These are phyloP conservation scores for Penicillium sclerotigenum DNA, from an alignment of 2,329 filamentous ascomycete species.

Conservation along the genomic window DNA sequence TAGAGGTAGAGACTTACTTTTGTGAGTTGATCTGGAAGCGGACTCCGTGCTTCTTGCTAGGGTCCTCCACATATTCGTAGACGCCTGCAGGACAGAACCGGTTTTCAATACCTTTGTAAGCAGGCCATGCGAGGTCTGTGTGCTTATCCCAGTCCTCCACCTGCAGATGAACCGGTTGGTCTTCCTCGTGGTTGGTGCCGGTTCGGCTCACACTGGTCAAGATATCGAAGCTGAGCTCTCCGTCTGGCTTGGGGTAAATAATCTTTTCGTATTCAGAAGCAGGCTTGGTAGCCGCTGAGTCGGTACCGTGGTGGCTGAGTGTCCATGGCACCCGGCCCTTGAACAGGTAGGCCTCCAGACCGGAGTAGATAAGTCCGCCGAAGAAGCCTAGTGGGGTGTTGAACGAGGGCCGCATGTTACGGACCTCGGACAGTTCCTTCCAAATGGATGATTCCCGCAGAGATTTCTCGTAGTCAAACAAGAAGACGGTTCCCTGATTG, in stretches of 20 bases:
- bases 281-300: slow-evolving; percentile 73
- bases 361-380: slow-evolving; percentile 88
- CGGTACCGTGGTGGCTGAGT: slow-evolving; percentile 74
- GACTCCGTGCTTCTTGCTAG: slow-evolving; percentile 79
- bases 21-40: slow-evolving; percentile 97
- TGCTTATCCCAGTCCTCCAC: slow-evolving; percentile 95
- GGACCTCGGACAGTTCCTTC: slow-evolving; percentile 90
- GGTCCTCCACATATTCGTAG: slow-evolving; percentile 96
- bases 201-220: slow-evolving; percentile 92
- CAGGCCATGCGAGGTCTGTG: slow-evolving; percentile 75
- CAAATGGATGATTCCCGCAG: slow-evolving; percentile 84
- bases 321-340: slow-evolving; percentile 90
- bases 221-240: slow-evolving; percentile 92
- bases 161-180: slow-evolving; percentile 93
- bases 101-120: slow-evolving; percentile 90
- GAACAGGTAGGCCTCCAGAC: slow-evolving; percentile 82
- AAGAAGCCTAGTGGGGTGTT: slow-evolving; percentile 81
- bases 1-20: slow-evolving; percentile 64
- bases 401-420: slow-evolving; percentile 97
- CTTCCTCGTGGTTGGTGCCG: slow-evolving; percentile 97
- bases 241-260: slow-evolving; percentile 94
- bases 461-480: slow-evolving; percentile 90
- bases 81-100: slow-evolving; percentile 96
- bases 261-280: slow-evolving; percentile 83
- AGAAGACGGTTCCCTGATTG: slow-evolving; percentile 71